Base-by-base conservation (phyloP, 352 stramenopile species). In the Elongisporangium anandrum region DNA sequence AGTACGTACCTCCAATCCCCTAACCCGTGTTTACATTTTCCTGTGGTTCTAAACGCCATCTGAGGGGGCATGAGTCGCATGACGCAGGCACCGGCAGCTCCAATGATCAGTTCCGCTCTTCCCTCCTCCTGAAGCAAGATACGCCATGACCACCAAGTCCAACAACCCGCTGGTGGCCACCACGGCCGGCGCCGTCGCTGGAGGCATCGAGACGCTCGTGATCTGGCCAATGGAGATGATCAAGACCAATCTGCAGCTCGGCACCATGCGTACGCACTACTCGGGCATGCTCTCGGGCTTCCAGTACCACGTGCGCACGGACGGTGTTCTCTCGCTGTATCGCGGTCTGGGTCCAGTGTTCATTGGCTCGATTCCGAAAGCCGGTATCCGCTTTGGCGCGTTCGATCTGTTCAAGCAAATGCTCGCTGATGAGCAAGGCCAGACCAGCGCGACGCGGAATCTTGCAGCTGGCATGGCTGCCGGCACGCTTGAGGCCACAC, bases 201-300 rank as follows among this genome's bases (percentile, higher is more conserved):
- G 89, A 52, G 85, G 81, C 54, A 89, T 97, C 68, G 89, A 97
- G 67, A 94, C 84, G 41, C 73, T 89, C 38, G 83, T 73, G n/a
- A 94, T 96, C 59, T 97, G 89, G 89, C 89, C 89, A 47, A 95
- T 97, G 82, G 89, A 97, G 73, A 97, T 96, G 76, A 97, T 97
- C 73, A 98, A 99, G 84, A 97, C 90, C 60, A 92, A 97, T 70
- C 70, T 97, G 61, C 89, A 97, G 75, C 76, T 97, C 48, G 81
- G 80, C 60, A 93, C 83, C 45, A 91, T 91, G 81, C 79, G 79
- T 47, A 49, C 69, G 38, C 79, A 91, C 59, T 93, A 93, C 71
- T 79, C 70, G 16, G 78, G 77, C 57, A 91, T 91, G 83, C 38
- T 89, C 24, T 68, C 72, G 16, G 83, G 83, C 57, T 93, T 93